Evolutionary conservation across 192 early-diverging fungal genomes (phyloP).

Genomic region (Podila epicladia): DNA sequence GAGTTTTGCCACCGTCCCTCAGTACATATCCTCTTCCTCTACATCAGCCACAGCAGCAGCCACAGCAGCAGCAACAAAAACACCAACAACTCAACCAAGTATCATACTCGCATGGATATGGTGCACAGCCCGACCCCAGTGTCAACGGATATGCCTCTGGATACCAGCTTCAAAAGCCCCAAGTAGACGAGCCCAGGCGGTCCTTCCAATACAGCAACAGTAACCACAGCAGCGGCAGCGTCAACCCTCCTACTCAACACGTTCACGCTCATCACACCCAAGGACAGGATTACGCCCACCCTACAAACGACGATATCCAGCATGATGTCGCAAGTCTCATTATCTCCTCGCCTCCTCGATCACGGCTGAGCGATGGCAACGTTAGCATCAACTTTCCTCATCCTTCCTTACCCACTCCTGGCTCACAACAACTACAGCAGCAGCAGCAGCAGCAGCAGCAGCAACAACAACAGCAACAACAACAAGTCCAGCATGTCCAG

Average conservation of each 20-base stretch:
- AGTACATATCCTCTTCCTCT: not conserved
- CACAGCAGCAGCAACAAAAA: not conserved
- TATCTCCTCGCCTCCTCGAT: constrained; percentile 43
- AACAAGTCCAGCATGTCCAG: not conserved
- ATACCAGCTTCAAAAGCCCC: constrained; percentile 3
- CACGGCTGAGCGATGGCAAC: constrained; percentile 17
- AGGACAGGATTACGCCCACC: constrained; percentile 2
- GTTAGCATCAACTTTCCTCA: constrained; percentile 1
- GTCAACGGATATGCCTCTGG: constrained; percentile 15
- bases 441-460: constrained; percentile 14
- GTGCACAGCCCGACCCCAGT: not conserved
- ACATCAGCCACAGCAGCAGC: not conserved
- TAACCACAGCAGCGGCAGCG: not conserved
- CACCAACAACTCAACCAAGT: constrained; percentile 4
- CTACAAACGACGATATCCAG: constrained; percentile 23
- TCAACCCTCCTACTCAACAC: too few species aligned
- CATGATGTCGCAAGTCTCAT: constrained; percentile 42
- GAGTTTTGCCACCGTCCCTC: not conserved
- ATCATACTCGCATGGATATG: not conserved
- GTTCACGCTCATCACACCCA: not conserved
- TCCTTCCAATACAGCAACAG: constrained; percentile 29
- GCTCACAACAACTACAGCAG: constrained; percentile 6
- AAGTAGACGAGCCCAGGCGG: constrained; percentile 20
- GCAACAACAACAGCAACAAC: not conserved
- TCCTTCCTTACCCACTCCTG: not conserved